A percentile compares a stretch with the other conserved stretches of the same genome.
Evolutionary conservation across 148 eudicot genomes (phyloP).

Genomic region (Selenicereus undatus): DNA sequence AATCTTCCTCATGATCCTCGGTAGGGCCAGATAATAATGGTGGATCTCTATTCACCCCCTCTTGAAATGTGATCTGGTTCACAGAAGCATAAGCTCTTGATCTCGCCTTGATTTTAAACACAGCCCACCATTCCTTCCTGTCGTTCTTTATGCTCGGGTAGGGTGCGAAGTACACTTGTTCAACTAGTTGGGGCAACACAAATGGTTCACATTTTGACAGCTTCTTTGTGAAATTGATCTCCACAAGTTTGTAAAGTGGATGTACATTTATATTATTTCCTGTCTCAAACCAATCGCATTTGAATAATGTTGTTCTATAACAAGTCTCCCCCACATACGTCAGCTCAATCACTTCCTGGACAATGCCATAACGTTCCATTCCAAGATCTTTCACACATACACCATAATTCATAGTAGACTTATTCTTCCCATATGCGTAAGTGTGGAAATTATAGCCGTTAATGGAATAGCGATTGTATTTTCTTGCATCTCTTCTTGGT

Average conservation of each 20-base stretch:
- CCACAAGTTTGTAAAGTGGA: slow-evolving; percentile 3
- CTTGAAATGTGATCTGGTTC: not conserved
- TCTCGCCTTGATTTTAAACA: not conserved
- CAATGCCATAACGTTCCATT: not conserved
- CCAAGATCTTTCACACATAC: not conserved
- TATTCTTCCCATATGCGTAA: slow-evolving; percentile 11
- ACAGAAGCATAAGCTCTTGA: not conserved
- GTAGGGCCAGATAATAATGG: not conserved
- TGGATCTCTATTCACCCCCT: not conserved
- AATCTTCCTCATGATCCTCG: not conserved
- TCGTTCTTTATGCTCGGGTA: not conserved
- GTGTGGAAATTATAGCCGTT: slow-evolving; percentile 18
- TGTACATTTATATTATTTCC: not conserved
- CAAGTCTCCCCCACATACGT: not conserved
- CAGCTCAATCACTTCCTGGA: not conserved
- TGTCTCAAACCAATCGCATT: not conserved
- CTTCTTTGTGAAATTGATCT: slow-evolving; percentile 2
- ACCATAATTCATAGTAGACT: slow-evolving; percentile 10
- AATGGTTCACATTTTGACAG: not conserved
- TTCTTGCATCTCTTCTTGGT: not conserved
- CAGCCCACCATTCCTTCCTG: not conserved
- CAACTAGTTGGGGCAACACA: not conserved
- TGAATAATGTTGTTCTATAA: slow-evolving; percentile 4
- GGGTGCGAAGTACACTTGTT: not conserved
- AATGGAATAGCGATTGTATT: not conserved